Evolutionary conservation across 2,329 filamentous ascomycete genomes (phyloP), one percentile per base, ranked within the genome.

Genomic region (Fonsecaea erecta): DNA sequence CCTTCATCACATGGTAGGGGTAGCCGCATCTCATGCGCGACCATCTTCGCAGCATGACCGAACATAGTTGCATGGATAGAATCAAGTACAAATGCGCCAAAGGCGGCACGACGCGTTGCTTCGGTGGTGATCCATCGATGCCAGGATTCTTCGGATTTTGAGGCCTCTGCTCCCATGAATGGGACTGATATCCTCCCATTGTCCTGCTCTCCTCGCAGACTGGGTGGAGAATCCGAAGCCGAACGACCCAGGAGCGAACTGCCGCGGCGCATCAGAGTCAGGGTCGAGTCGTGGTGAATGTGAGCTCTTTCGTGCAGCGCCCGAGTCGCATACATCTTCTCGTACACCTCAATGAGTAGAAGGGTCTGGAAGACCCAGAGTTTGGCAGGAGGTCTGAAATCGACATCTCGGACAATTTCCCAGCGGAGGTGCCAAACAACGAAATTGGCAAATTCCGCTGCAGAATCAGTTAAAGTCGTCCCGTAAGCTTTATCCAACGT

Each of bases 51-150:
- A 2, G 93, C 95, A 77, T 98, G 95, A 0, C 94, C 95, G 77
- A 98, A 98, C 90, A 99, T 97, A 30, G 93, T 97, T 0, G 93
- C 93, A 77, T 99, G 95, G 1, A 93, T 96, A 3, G 93, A 96
- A 76, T 99, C 95, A 70, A 98, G 89, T 51, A 97, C 88, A 74
- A 98, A 98, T 0, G 95, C 95, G 0, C 91, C 93, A 79, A 97
- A 98, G 0, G 94, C 95, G 2, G 90, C 92, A 65, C 95, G 87
- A 32, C 92, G 85, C 0, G 93, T 98, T 0, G 94, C 91, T 76
- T 99, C 95, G 57, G 93, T 93, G 12, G 90, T 93, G 73, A 98
- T 95, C 95, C 95, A 98, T 71, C 92, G 88, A 72, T 93, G 91
- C 95, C 95, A 99, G 83, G 91, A 95, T 70, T 96, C 93, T 68